Conservation (phyloP, 2,329 filamentous ascomycete genomes). For the Diatrype stigma region DNA sequence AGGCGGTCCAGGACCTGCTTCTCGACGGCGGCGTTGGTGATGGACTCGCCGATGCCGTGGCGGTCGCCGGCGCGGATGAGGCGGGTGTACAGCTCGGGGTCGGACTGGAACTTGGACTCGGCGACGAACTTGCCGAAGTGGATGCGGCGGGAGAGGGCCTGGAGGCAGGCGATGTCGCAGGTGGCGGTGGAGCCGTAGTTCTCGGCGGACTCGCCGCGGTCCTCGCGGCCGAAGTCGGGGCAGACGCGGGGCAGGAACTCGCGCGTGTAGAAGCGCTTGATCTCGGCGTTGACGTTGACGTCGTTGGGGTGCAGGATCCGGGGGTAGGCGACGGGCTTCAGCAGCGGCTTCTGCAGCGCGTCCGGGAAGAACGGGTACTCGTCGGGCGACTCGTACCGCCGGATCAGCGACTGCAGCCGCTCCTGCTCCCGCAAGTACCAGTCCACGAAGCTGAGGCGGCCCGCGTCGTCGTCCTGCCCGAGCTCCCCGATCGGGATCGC, state of each 20-base stretch:
- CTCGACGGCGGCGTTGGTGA: conserved; percentile 87
- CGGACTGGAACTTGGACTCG: conserved; percentile 86
- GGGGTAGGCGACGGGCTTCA: conserved; percentile 86
- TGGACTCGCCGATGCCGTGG: conserved; percentile 78
- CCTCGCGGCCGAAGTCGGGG: conserved; percentile 68
- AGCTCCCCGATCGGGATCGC: conserved; percentile 72
- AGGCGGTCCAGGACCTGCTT: conserved; percentile 85
- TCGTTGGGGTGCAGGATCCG: conserved; percentile 80
- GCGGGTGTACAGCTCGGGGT: conserved; percentile 73
- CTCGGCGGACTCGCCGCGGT: conserved; percentile 81
- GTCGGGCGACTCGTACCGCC: conserved; percentile 92
- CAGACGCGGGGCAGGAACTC: conserved; percentile 82
- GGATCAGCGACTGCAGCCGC: conserved; percentile 83
- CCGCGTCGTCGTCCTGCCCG: conserved; percentile 34
- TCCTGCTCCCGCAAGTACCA: conserved; percentile 92
- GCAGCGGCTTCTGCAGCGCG: conserved; percentile 71
- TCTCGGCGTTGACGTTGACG: conserved; percentile 84
- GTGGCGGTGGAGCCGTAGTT: conserved; percentile 94
- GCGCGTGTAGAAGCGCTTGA: conserved; percentile 81
- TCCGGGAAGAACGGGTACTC: conserved; percentile 96
- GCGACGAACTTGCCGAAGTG: conserved; percentile 99
- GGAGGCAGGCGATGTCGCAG: conserved; percentile 83
- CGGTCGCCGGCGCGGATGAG: conserved; percentile 80
- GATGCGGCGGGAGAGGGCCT: conserved; percentile 84
- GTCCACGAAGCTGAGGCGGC: conserved; percentile 76